Conservation (phyloP, 768 basidiomycete species). For the Suillus sp. region DNA sequence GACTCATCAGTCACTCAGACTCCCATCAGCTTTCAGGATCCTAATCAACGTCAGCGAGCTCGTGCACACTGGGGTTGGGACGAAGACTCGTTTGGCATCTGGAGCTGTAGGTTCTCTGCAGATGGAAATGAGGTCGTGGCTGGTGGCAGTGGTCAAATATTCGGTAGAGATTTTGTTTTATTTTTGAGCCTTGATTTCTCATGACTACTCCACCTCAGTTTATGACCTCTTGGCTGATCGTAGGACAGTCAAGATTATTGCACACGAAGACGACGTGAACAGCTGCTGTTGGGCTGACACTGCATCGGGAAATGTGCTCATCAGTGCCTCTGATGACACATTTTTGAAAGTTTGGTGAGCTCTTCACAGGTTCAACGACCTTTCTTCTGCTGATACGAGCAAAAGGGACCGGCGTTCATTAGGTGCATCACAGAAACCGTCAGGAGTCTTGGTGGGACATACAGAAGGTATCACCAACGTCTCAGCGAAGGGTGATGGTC, state of each 20-base stretch:
- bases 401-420: constrained; percentile 55
- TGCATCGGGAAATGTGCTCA: constrained; percentile 88
- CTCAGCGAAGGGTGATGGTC: constrained; percentile 93
- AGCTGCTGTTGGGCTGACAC: constrained; percentile 96
- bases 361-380: background rate
- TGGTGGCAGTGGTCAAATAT: constrained; percentile 82
- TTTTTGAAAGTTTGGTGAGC: constrained; percentile 93
- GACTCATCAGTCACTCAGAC: constrained; percentile 63
- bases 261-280: constrained; percentile 91
- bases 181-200: constrained; percentile 4
- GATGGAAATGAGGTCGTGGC: constrained; percentile 96
- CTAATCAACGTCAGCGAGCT: constrained; percentile 36
- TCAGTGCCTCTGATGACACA: constrained; percentile 94
- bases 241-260: constrained; percentile 82
- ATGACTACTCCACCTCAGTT: constrained; percentile 47
- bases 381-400: background rate
- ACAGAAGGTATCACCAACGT: constrained; percentile 96
- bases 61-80: constrained; percentile 39
- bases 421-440: constrained; percentile 63
- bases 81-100: constrained; percentile 70
- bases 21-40: constrained; percentile 61
- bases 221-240: constrained; percentile 86
- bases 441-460: constrained; percentile 92
- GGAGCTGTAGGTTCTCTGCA: constrained; percentile 94
- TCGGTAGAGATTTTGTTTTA: constrained; percentile 46